Conservation (phyloP, 805 yeast genomes). For the Helenozyma rhizophorensis region DNA sequence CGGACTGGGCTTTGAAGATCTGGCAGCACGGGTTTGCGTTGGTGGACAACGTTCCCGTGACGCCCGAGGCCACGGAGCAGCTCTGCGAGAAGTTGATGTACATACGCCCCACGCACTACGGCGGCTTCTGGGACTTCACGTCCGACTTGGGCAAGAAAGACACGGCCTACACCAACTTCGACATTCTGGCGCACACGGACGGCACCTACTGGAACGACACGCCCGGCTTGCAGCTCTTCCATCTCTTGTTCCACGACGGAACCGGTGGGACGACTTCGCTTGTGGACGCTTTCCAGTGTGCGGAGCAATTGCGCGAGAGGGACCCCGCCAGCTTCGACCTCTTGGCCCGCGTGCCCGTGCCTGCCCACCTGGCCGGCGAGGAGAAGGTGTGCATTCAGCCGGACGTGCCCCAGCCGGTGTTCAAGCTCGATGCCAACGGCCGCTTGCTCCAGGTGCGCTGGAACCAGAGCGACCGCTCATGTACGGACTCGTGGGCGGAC, state of each 20-base stretch:
- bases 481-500: constrained; percentile 48
- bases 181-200: constrained; percentile 63
- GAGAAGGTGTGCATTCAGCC: constrained; percentile 58
- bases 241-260: constrained; percentile 59
- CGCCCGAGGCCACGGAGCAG: constrained; percentile 54
- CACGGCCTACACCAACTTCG: constrained; percentile 68
- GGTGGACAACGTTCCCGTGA: constrained; percentile 56
- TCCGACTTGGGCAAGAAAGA: constrained; percentile 63
- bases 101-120: constrained; percentile 67
- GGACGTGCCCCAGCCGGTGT: constrained; percentile 50
- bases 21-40: constrained; percentile 59
- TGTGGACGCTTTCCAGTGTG: constrained; percentile 64
- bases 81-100: constrained; percentile 55
- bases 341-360: constrained; percentile 46
- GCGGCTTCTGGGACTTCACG: constrained; percentile 80
- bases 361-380: constrained; percentile 78
- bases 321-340: constrained; percentile 51
- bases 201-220: constrained; percentile 74
- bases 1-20: constrained; percentile 52
- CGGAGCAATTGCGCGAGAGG: constrained; percentile 40
- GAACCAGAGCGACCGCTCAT: constrained; percentile 68
- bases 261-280: constrained; percentile 65
- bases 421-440: constrained; percentile 49
- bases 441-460: constrained; percentile 60
- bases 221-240: constrained; percentile 69